Base-by-base conservation (phyloP, 2,329 filamentous ascomycete species). In the Phyllosticta paracitricarpa region DNA sequence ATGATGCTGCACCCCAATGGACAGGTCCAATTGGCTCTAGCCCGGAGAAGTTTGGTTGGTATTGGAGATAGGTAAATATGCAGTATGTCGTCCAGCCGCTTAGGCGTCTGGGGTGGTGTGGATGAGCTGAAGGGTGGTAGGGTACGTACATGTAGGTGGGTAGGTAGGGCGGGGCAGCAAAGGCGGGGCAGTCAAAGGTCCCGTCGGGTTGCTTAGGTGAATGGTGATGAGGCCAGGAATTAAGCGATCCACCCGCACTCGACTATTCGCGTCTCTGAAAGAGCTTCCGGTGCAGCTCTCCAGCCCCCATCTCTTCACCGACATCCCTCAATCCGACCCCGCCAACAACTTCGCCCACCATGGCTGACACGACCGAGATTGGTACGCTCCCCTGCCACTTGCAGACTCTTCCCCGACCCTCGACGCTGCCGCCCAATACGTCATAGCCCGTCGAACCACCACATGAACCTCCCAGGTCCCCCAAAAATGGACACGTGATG, bases 351-450 rank as follows among this genome's bases (percentile, higher is more conserved):
- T 35, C 25, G 51, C 25, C 19, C 56, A 58, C 22, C 60, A 62
- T 62, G 60, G 60, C 60, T 48, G 60, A 62, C n/a, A 54, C 55
- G n/a, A 51, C 51, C 22, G 60, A 55, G 51, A 54, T 52, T 26
- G 60, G 60, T 62, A 58, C 51, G 51, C 6, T 33, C 12, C 8
- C 28, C 25, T 33, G 26, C n/a, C 54, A n/a, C 22, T 14, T 57
- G 28, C 24, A 26, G 53, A 61, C 25, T 56, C 33, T 25, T 19
- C 24, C 54, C n/a, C 26, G 35, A 30, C 4, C 28, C 17, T 48
- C 17, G 52, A 25, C 22, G 10, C 14, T 54, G 52, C 35, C 28
- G 33, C 51, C 26, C 33, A 26, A 56, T 62, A 62, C 60, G 60
- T 62, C 60, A 62, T 62, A 58, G 56, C 60, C 54, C 54, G 25